Conservation (phyloP, 2,329 filamentous ascomycete species). For the Proliferodiscus dingleyae region DNA sequence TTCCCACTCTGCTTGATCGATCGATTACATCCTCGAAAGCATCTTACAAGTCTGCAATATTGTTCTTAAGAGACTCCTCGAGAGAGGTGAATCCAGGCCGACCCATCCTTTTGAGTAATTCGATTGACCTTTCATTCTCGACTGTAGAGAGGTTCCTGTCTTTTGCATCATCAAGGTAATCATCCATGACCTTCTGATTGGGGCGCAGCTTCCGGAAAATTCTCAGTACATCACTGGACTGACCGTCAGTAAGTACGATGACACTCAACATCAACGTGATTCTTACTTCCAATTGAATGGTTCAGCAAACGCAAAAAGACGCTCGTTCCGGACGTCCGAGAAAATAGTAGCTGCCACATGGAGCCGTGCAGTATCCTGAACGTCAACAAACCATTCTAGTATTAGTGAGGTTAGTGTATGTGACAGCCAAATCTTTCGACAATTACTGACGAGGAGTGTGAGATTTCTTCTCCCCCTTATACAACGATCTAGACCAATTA, state of each 20-base stretch:
- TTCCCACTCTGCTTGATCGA: too few species aligned
- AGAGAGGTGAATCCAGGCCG: conserved; percentile 19
- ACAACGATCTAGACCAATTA: background rate
- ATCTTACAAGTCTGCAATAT: too few species aligned
- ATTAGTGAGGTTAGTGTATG: background rate
- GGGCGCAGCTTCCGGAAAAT: conserved; percentile 24
- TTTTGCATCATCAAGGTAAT: conserved; percentile 9
- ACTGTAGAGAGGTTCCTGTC: conserved; percentile 15
- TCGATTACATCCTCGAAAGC: too few species aligned
- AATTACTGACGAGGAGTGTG: background rate
- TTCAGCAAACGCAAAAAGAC: conserved; percentile 25
- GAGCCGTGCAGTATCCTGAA: conserved; percentile 27
- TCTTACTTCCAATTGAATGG: conserved; percentile 23
- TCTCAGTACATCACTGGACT: conserved; percentile 15
- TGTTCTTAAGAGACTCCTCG: conserved; percentile 3
- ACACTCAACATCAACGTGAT: background rate
- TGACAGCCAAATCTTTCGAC: background rate
- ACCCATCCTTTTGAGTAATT: conserved; percentile 17
- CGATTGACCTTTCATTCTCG: conserved; percentile 12
- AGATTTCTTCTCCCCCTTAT: background rate
- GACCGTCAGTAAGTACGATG: background rate
- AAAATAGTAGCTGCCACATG: conserved; percentile 29
- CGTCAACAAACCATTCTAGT: conserved; percentile 20
- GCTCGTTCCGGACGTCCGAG: conserved; percentile 18
- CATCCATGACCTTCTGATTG: conserved; percentile 15